Evolutionary conservation across 371 early-diverging fungal species (phyloP).

Genomic region (Batkoa obscura): DNA sequence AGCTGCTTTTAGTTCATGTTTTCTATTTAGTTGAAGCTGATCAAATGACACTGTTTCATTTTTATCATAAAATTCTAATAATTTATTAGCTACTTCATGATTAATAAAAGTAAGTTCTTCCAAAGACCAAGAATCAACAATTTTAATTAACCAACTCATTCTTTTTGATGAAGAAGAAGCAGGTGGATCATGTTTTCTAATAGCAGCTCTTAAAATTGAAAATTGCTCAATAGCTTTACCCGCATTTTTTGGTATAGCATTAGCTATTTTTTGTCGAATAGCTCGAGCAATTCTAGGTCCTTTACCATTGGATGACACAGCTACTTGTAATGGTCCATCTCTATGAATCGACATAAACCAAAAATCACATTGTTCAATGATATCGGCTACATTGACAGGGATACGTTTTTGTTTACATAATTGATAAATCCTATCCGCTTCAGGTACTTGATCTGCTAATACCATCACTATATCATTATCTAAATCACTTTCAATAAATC

Average conservation of each 20-base stretch:
- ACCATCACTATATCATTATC: slow-evolving; percentile 37
- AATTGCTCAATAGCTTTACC: slow-evolving; percentile 51
- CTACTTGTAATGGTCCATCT: slow-evolving; percentile 67
- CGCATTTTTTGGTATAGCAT: slow-evolving; percentile 37
- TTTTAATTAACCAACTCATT: slow-evolving; percentile 45
- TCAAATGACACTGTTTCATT: slow-evolving; percentile 19
- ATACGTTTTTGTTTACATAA: slow-evolving; percentile 38
- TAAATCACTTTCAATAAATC: slow-evolving; percentile 32
- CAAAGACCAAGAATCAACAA: slow-evolving; percentile 25
- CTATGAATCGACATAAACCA: slow-evolving; percentile 76
- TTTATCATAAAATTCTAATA: slow-evolving; percentile 39
- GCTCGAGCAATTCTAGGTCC: slow-evolving; percentile 72
- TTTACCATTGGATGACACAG: slow-evolving; percentile 76
- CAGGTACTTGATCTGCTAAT: slow-evolving; percentile 32
- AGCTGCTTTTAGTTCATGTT: too few species aligned
- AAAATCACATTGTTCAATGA: slow-evolving; percentile 77
- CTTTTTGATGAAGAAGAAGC: slow-evolving; percentile 41
- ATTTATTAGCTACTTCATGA: slow-evolving; percentile 22
- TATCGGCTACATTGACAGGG: slow-evolving; percentile 87
- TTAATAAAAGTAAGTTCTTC: slow-evolving; percentile 27
- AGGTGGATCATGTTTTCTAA: slow-evolving; percentile 44
- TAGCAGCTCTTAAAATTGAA: slow-evolving; percentile 39
- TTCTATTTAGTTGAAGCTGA: too few species aligned
- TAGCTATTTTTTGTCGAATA: slow-evolving; percentile 41
- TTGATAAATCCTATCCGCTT: not conserved